A percentile compares a stretch with the other conserved stretches of the same genome.
Conservation (phyloP, 495 filamentous ascomycete genomes). For the Friedmanniomyces simplex region DNA sequence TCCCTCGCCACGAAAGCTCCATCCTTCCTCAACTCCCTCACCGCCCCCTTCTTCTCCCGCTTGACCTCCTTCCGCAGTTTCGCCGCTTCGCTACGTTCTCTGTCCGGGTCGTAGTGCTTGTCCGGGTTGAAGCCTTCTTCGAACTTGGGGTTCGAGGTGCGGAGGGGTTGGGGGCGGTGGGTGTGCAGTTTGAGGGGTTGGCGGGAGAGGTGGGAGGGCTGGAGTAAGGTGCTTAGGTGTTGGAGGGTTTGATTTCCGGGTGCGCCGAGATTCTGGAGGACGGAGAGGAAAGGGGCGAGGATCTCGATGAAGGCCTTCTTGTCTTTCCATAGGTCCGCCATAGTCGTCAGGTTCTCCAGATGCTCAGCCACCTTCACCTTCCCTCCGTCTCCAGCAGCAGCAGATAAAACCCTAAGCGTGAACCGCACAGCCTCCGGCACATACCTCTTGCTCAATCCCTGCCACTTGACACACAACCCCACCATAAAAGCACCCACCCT, state of each 20-base stretch:
- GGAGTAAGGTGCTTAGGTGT: constrained; percentile 35
- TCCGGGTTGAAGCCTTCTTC: constrained; percentile 89
- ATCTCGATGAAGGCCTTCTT: constrained; percentile 19
- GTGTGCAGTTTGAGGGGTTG: constrained; percentile 79
- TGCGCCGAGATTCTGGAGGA: constrained; percentile 1
- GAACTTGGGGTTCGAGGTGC: constrained; percentile 84
- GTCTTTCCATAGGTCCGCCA: constrained; percentile 25
- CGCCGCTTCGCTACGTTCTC: constrained; percentile 67
- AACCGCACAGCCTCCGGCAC: constrained; percentile 83
- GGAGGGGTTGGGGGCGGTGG: constrained; percentile 81
- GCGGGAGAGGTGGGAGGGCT: constrained; percentile 49
- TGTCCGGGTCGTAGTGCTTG: constrained; percentile 91
- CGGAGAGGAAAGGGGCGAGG: constrained; percentile 25
- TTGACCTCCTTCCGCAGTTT: constrained; percentile 84
- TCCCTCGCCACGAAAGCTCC: constrained; percentile 83
- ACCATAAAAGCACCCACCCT: constrained; percentile 66
- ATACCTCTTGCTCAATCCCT: constrained; percentile 68
- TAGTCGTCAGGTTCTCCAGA: constrained; percentile 19
- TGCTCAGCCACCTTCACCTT: constrained; percentile 8
- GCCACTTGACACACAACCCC: constrained; percentile 69
- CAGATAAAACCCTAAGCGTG: constrained; percentile 53
- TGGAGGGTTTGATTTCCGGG: constrained; percentile 25
- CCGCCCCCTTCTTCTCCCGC: constrained; percentile 86
- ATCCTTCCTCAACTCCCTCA: constrained; percentile 91
- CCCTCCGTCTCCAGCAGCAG: not conserved